Evolutionary conservation across 495 filamentous ascomycete species (phyloP).

Genomic region (Opeltia flavorubescens): DNA sequence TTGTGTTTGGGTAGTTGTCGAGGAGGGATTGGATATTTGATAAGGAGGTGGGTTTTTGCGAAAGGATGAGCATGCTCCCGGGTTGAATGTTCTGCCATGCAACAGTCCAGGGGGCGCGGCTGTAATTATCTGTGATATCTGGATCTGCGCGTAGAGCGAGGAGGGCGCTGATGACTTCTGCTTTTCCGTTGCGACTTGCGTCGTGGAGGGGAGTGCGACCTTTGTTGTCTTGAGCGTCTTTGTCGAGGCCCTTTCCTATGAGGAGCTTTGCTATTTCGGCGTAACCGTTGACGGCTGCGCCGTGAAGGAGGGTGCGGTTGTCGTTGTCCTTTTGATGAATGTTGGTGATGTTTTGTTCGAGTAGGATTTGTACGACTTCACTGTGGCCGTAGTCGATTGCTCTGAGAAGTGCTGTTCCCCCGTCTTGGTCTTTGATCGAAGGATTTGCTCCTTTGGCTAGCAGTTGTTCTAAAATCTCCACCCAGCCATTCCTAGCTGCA

Average conservation of each 20-base stretch:
- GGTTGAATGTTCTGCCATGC: slow-evolving; percentile 13
- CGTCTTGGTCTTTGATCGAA: not conserved
- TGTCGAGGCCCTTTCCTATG: not conserved
- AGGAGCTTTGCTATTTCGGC: slow-evolving; percentile 9
- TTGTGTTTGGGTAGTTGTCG: not conserved
- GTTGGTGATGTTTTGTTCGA: slow-evolving; percentile 4
- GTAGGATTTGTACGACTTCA: slow-evolving; percentile 8
- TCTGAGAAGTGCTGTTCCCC: not conserved
- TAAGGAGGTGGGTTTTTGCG: not conserved
- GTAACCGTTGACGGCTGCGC: slow-evolving; percentile 7
- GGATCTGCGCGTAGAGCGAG: slow-evolving; percentile 7
- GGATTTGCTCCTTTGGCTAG: not conserved
- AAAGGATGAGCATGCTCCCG: slow-evolving; percentile 6
- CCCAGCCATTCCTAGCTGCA: not conserved
- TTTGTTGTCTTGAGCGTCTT: not conserved
- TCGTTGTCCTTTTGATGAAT: slow-evolving; percentile 7
- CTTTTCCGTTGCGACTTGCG: slow-evolving; percentile 6
- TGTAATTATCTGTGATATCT: slow-evolving; percentile 4
- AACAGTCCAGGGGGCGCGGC: slow-evolving; percentile 6
- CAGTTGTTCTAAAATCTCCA: not conserved
- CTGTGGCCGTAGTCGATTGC: not conserved
- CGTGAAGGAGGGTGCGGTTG: slow-evolving; percentile 11
- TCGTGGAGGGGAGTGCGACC: slow-evolving; percentile 12
- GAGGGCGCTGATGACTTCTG: slow-evolving; percentile 1
- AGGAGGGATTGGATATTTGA: not conserved